Base-by-base conservation (phyloP, 345 rosid genomes). In the Populus simonii region DNA sequence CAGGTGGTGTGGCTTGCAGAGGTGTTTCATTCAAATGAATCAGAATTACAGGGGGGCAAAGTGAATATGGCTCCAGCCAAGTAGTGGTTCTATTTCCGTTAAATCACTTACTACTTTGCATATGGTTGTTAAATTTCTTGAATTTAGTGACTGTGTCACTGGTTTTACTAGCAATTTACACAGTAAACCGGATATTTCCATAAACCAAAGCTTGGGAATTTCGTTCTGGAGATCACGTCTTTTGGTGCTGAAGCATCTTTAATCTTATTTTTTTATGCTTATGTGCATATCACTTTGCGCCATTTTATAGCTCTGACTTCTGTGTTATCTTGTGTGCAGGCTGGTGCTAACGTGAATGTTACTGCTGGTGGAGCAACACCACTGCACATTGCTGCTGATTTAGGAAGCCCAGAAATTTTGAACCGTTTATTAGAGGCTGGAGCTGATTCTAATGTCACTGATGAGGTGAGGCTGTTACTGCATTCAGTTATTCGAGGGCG, bases 291-390 rank as follows among this genome's bases (percentile, higher is more conserved):
- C 22, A 12, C 4, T 70, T 22, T 78, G 20, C 69, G 22, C 53
- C n/a, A 10, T 70, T 27, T n/a, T 39, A 66, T 23, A 39, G 39
- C 25, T 57, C 22, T 61, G 57, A 55, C 22, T 35, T 74, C 66
- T 80, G 8, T 51, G 59, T 76, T 38, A 77, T 65, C 63, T 76
- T n/a, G 35, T 74, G n/a, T 80, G 83, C 86, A 95, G 98, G 94
- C 90, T 7, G 97, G 94, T 81, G 98, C 93, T 67, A 85, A 89
- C 63, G 98, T 89, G 66, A 92, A 95, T 71, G 79, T 91, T 75
- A 76, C 73, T 78, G 92, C 97, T 82, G 96, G 97, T 81, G 98
- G 98, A 76, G 94, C 97, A 71, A 93, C 97, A 59, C 96, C 98
- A 12, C 86, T 95, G 89, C 98, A 95, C 75, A 88, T 92, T 81